These are phyloP conservation scores for Lepidium campestre DNA, from an alignment of 441 rosid species.

Conservation along the genomic window DNA sequence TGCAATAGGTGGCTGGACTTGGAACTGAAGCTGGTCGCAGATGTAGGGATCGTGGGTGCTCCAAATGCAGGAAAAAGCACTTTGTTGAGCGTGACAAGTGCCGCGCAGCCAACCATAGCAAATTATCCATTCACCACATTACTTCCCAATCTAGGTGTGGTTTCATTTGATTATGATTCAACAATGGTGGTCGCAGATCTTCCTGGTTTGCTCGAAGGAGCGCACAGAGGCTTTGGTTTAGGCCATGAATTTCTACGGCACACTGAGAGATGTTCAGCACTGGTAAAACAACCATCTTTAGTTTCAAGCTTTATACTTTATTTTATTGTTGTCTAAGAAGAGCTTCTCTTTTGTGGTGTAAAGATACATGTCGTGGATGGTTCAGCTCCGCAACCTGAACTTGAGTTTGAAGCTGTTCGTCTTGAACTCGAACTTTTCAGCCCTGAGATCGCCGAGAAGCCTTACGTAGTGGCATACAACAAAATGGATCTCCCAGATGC, in stretches of 20 bases:
- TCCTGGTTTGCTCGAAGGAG: conserved; percentile 97
- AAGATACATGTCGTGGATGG: conserved; percentile 96
- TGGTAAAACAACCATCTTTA: conserved; percentile 47
- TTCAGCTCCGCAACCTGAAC: conserved; percentile 72
- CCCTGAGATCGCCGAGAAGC: conserved; percentile 83
- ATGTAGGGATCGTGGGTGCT: conserved; percentile 90
- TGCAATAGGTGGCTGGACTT: conserved; percentile 86
- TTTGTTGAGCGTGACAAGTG: conserved; percentile 76
- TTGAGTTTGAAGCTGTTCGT: conserved; percentile 91
- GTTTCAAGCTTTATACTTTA: background rate
- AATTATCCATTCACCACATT: conserved; percentile 90
- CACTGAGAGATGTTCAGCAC: conserved; percentile 91
- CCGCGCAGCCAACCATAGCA: conserved; percentile 84
- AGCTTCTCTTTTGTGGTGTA: conserved; percentile 14
- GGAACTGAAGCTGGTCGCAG: conserved; percentile 87
- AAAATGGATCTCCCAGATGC: conserved; percentile 95
- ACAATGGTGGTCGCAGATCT: conserved; percentile 95
- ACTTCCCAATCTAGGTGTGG: conserved; percentile 91
- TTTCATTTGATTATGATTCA: conserved; percentile 81
- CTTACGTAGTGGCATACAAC: conserved; percentile 81
- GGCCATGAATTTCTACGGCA: conserved; percentile 91
- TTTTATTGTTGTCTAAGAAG: background rate
- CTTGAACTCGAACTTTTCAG: conserved; percentile 87
- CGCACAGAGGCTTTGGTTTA: conserved; percentile 86
- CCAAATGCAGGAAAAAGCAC: conserved; percentile 98